Base-by-base conservation (phyloP, 2,329 filamentous ascomycete species). In the Penicillium sp. region DNA sequence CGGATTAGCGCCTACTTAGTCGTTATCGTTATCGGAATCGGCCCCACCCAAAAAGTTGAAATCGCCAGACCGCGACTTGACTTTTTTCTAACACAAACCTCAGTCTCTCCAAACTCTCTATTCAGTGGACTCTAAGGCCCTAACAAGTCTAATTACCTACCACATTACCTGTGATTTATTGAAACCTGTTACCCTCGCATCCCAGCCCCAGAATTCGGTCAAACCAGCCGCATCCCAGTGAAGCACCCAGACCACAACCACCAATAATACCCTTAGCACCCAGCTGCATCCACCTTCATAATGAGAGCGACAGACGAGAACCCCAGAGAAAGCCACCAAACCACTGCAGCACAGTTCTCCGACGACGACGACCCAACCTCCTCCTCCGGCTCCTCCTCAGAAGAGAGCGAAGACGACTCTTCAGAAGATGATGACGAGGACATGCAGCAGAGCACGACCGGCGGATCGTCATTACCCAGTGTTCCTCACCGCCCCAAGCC, bases 401-500 rank as follows among this genome's bases (percentile, higher is more conserved):
- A 57, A 30, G 60, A 63, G 20, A 58, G 56, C 30, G 68, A 68
- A 6, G 55, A 60, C 6, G 64, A 67, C 22, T 46, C 51, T 4
- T 55, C 54, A 20, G 63, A 66, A 9, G 56, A 61, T 2, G 59
- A 66, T 16, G 53, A 61, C 14, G 59, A 66, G 20, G 35, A 20
- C 16, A 20, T 13, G 13, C 18, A 38, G 7, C 35, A 38, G 35
- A 38, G 9, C 10, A 20, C 35, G 20, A 5, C 3, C 16, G 10
- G 16, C 33, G 16, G 14, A 18, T 44, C 54, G 4, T 51, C 57
- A 44, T 61, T 72, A 51, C 61, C 68, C 4, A 61, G 57, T 54
- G 50, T 70, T 10, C 55, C 60, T 18, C 64, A 62, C n/a, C 63
- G 61, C 11, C 62, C 61, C 8, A 73, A 71, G 60, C 71, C 71